Percentiles rank a stretch among this genome's conserved stretches.
phyloP scores from a whole-genome alignment of 352 stramenopile genomes.

The Phytophthora capsici region DNA sequence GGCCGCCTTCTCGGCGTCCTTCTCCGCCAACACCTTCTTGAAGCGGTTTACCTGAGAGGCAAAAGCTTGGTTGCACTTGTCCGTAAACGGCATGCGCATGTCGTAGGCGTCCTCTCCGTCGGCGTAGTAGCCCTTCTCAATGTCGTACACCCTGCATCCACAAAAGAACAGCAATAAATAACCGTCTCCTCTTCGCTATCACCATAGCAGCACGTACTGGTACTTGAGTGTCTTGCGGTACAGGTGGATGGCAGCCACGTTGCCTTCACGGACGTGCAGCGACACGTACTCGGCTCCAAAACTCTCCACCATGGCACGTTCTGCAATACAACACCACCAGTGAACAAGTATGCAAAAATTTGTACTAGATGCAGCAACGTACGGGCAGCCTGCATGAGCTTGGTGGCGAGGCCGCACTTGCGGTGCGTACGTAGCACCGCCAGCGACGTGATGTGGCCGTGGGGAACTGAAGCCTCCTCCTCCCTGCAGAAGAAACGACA shows the following conservation, averaged over 20 bases:
- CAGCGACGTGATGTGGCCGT: conserved; percentile 99
- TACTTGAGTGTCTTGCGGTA: conserved; percentile 99
- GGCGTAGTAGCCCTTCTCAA: conserved; percentile 99
- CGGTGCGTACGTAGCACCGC: conserved; percentile 97
- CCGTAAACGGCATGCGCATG: conserved; percentile 96
- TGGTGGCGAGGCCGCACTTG: conserved; percentile 97
- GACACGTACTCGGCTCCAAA: conserved; percentile 99
- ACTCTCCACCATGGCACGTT: conserved; percentile 96
- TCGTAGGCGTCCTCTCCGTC: conserved; percentile 99
- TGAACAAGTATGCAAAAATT: background rate
- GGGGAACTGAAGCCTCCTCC: conserved; percentile 86
- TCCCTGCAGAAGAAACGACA: conserved; percentile 44
- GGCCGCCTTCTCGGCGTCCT: conserved; percentile 51
- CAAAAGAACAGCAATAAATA: background rate
- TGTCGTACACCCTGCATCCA: conserved; percentile 92
- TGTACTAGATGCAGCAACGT: conserved; percentile 25
- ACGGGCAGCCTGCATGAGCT: conserved; percentile 97
- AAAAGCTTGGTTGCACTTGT: conserved; percentile 90
- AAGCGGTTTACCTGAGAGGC: conserved; percentile 84
- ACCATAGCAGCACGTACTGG: conserved; percentile 64
- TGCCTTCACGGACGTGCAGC: conserved; percentile 98
- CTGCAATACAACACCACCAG: conserved; percentile 33
- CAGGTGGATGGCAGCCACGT: conserved; percentile 98
- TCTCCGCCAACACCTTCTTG: conserved; percentile 82
- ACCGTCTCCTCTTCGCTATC: background rate